phyloP scores from a whole-genome alignment of 805 yeast species.

The Saturnispora sekii region DNA sequence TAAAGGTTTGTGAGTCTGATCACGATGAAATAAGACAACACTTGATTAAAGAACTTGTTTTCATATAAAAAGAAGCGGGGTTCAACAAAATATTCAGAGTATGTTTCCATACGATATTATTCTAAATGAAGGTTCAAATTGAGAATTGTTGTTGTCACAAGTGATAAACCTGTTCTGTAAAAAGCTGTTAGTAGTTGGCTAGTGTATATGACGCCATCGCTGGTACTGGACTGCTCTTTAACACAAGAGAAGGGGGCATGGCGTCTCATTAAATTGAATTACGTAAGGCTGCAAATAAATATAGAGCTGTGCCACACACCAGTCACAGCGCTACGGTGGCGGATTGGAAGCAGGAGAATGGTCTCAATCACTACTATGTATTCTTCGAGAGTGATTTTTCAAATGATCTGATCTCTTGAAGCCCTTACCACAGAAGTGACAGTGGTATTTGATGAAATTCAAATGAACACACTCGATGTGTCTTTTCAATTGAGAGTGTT shows the following conservation, averaged over 20 bases:
- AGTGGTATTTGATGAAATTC: constrained; percentile 42
- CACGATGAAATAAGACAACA: neutral
- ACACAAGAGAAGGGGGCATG: neutral
- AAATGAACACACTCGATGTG: constrained; percentile 59
- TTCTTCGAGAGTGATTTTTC: constrained; percentile 49
- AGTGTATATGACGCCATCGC: neutral
- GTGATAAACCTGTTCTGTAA: constrained; percentile 4
- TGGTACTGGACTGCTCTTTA: neutral
- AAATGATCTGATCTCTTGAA: constrained; percentile 61
- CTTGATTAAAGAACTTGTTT: too few species aligned
- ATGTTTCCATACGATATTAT: neutral
- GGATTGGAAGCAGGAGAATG: neutral
- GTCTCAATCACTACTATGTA: constrained; percentile 13
- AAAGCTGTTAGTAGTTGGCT: neutral
- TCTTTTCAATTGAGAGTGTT: constrained; percentile 59
- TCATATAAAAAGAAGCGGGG: neutral
- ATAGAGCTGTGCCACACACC: neutral
- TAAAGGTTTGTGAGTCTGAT: neutral
- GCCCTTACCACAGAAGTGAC: constrained; percentile 47
- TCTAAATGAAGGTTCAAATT: neutral
- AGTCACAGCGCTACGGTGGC: neutral
- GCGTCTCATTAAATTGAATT: too few species aligned
- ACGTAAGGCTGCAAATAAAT: neutral
- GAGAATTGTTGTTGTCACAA: constrained; percentile 5
- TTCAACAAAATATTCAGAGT: neutral